These are phyloP conservation scores for Mycosphaerelloides madeirae DNA, from an alignment of 2,329 filamentous ascomycete species.

Conservation along the genomic window DNA sequence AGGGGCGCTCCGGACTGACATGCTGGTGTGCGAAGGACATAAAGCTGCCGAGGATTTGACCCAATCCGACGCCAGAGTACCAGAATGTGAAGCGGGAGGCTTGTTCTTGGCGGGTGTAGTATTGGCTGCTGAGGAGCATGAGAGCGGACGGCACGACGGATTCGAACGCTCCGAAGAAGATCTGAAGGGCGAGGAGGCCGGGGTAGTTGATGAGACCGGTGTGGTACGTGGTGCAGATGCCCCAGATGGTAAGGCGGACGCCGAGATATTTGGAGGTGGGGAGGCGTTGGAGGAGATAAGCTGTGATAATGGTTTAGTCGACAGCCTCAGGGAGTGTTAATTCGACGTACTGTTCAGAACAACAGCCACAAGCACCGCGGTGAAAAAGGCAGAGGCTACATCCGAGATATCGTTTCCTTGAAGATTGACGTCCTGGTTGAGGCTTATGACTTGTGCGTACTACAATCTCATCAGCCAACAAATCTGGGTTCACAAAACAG, in stretches of 20 bases:
- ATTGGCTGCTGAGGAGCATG: conserved; percentile 50
- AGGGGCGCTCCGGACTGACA: conserved; percentile 17
- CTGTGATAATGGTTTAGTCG: neutral
- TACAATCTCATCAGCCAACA: neutral
- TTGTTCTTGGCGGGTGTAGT: conserved; percentile 47
- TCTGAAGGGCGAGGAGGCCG: conserved; percentile 44
- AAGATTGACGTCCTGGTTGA: conserved; percentile 52
- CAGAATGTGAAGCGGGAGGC: conserved; percentile 54
- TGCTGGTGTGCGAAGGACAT: conserved; percentile 50
- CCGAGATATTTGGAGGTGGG: conserved; percentile 56
- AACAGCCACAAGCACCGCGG: conserved; percentile 57
- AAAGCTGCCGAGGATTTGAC: conserved; percentile 66
- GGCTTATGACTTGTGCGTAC: conserved; percentile 63
- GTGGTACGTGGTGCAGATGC: conserved; percentile 54
- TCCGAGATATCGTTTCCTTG: conserved; percentile 59
- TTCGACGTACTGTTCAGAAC: conserved; percentile 44
- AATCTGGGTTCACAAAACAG: too few relatives aligned
- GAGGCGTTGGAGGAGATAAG: conserved; percentile 55
- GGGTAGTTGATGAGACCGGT: conserved; percentile 47
- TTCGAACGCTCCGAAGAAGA: conserved; percentile 51
- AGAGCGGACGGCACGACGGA: conserved; percentile 51
- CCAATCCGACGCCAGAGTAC: conserved; percentile 69
- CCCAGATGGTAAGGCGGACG: conserved; percentile 61
- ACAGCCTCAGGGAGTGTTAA: neutral
- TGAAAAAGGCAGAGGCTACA: conserved; percentile 59